Evolutionary conservation across 2,329 filamentous ascomycete genomes (phyloP), one percentile per base, ranked within the genome.

Genomic region (Fusarium bulbicola): DNA sequence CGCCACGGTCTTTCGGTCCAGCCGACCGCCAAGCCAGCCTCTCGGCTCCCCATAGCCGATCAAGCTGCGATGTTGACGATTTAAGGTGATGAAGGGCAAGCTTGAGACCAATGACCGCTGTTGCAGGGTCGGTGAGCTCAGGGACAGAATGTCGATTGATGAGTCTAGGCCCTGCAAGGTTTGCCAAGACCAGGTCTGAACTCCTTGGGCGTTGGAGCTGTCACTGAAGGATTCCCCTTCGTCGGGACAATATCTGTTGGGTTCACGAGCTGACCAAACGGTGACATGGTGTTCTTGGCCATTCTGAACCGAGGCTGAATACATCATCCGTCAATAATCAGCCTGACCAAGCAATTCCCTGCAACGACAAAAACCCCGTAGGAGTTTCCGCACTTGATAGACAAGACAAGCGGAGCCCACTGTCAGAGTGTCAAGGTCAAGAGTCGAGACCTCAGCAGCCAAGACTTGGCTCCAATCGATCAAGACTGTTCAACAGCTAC

Each of bases 41-140:
- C 76, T 78, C 76, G 76, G 76, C 76, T 78, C 67, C 66, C 77
- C 75, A 74, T 78, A 77, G 74, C 76, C 76, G 76, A 75, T 66
- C 61, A 56, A 75, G 67, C 57, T 73, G 65, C 68, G 68, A 78
- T 73, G 65, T 72, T 58, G 66, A 72, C 59, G 66, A 66, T 73
- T 70, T 56, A 72, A 63, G 59, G 52, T 69, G 69, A 72, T 75
- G 56, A 39, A 70, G 73, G 53, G 73, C 56, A 40, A 59, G 60
- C 45, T 66, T 60, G 52, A 66, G 59, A 57, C 74, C 61, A 73
- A 77, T 77, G 71, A 70, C 56, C 45, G 43, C 32, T 26, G 30
- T 66, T 70, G 36, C 72, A 63, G 68, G 66, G 70, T 72, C 63
- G 68, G 63, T 72, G 63, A 72, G 63, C 40, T 72, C 45, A 61